These are phyloP conservation scores for Knufia fluminis DNA, from an alignment of 2,329 filamentous ascomycete species.

Conservation along the genomic window DNA sequence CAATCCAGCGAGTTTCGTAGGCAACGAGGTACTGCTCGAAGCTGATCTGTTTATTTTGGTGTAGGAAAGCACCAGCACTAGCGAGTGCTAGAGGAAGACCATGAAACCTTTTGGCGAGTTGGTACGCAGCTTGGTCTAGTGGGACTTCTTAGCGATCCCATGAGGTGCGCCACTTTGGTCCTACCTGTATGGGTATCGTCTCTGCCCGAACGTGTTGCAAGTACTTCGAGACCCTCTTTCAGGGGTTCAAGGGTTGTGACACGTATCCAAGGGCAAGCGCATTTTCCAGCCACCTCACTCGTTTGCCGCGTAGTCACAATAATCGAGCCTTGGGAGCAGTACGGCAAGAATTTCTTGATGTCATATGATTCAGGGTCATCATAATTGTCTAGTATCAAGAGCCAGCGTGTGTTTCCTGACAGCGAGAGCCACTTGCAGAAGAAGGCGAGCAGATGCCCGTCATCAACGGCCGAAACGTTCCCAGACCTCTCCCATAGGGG, in stretches of 20 bases:
- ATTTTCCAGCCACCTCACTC: slow-evolving; percentile 2
- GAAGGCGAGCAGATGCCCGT: no score
- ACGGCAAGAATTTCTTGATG: slow-evolving; percentile 25
- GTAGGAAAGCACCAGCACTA: slow-evolving; percentile 39
- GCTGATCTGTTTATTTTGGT: slow-evolving; percentile 6
- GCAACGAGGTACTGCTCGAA: slow-evolving; percentile 4
- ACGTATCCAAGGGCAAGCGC: no score
- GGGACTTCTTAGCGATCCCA: neutral
- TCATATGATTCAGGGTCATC: slow-evolving; percentile 23
- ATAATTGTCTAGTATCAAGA: slow-evolving; percentile 26
- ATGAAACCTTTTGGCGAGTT: slow-evolving; percentile 30
- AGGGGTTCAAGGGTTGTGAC: no score
- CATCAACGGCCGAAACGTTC: no score
- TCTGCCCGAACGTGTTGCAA: no score
- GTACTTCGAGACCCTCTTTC: neutral
- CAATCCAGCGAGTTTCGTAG: slow-evolving; percentile 7
- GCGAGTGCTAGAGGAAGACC: slow-evolving; percentile 41
- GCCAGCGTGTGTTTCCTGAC: slow-evolving; percentile 20
- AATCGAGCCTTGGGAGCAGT: slow-evolving; percentile 33
- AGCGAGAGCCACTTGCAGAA: slow-evolving; percentile 19
- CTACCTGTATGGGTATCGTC: no score
- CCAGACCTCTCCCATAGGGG: no score
- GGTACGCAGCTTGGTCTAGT: slow-evolving; percentile 15
- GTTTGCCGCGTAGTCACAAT: slow-evolving; percentile 34
- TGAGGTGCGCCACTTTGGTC: no score